phyloP scores from a whole-genome alignment of 2,329 filamentous ascomycete species.

The Aureobasidium sp. region DNA sequence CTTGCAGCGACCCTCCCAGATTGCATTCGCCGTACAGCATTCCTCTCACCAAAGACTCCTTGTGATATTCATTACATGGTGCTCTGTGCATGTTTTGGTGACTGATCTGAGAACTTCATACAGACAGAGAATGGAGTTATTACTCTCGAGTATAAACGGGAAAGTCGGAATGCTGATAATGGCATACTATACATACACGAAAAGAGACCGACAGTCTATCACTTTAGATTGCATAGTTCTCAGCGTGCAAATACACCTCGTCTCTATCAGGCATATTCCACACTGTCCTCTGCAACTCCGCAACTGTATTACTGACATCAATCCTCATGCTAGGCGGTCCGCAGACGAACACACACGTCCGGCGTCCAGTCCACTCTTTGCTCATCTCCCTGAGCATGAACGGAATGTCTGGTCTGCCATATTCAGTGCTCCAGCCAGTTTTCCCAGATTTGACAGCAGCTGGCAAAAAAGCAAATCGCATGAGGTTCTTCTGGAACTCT shows the following conservation, averaged over 20 bases:
- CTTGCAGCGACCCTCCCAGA: too few species aligned
- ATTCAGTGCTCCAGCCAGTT: conserved; percentile 85
- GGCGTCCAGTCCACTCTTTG: conserved; percentile 65
- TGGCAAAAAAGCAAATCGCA: conserved; percentile 78
- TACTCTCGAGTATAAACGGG: not conserved
- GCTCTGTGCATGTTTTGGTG: too few species aligned
- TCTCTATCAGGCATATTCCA: conserved; percentile 55
- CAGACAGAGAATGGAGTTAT: too few species aligned
- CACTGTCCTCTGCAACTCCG: conserved; percentile 71
- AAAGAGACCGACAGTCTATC: not conserved
- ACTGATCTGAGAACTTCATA: too few species aligned
- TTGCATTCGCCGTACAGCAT: too few species aligned
- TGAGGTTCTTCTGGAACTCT: conserved; percentile 78
- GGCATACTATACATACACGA: not conserved
- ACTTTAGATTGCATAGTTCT: conserved; percentile 70
- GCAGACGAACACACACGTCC: conserved; percentile 88
- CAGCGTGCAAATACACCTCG: conserved; percentile 88
- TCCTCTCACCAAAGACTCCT: too few species aligned
- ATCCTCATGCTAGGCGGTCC: conserved; percentile 80
- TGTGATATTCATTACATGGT: too few species aligned
- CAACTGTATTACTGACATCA: conserved; percentile 79
- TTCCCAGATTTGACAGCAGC: conserved; percentile 38
- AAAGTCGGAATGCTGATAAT: not conserved
- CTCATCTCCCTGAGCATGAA: conserved; percentile 81
- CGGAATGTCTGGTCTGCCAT: conserved; percentile 78